Evolutionary conservation across 257 asterid species (phyloP).

Genomic region (Nicotiana attenuata): DNA sequence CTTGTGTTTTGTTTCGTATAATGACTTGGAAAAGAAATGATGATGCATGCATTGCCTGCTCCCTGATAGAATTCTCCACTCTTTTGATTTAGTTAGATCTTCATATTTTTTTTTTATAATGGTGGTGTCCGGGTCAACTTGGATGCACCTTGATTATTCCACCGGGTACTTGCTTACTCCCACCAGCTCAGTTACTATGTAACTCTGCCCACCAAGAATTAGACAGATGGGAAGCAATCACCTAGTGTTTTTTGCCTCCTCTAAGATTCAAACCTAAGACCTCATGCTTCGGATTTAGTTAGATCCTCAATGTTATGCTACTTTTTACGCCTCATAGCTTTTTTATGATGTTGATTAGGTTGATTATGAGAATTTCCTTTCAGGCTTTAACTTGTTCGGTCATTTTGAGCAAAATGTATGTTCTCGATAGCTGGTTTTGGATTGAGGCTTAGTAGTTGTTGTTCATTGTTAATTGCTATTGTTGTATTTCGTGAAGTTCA

Average conservation of each 20-base stretch:
- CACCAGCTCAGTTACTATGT: no score
- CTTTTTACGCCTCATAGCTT: background rate
- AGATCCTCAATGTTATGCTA: background rate
- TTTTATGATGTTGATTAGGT: background rate
- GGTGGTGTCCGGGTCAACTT: no score
- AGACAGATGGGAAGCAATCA: no score
- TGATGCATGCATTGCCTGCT: background rate
- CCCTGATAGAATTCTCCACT: background rate
- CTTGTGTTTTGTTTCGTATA: background rate
- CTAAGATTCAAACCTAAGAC: no score
- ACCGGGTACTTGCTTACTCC: no score
- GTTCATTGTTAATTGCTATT: background rate
- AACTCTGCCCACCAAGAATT: no score
- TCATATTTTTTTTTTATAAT: background rate
- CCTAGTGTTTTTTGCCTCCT: no score
- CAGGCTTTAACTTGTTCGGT: background rate
- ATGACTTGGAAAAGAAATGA: background rate
- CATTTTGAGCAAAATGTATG: background rate
- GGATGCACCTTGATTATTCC: no score
- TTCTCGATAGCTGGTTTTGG: background rate
- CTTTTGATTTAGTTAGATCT: background rate
- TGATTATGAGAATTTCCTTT: background rate
- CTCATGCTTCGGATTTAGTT: no score
- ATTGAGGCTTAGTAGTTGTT: background rate
- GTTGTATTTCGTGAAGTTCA: constrained; percentile 5